Evolutionary conservation across 176 grass and related monocot species (phyloP).

Genomic region (Metroxylon sagu): DNA sequence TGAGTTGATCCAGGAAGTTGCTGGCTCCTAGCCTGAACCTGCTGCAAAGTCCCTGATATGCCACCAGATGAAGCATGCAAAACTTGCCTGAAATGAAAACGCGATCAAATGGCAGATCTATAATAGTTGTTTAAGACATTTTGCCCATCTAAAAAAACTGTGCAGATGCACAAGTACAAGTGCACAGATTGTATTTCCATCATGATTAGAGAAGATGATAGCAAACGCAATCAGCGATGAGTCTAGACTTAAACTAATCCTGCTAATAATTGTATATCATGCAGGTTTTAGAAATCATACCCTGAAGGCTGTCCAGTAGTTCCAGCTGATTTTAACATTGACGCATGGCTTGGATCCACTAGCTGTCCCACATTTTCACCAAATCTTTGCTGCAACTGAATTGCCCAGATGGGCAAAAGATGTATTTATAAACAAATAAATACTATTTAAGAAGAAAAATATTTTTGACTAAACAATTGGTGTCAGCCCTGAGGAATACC

Average conservation of each 20-base stretch:
- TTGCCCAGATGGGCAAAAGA: too few species aligned
- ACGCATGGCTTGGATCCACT: conserved; percentile 69
- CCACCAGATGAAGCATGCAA: conserved; percentile 81
- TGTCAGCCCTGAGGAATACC: too few species aligned
- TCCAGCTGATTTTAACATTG: conserved; percentile 81
- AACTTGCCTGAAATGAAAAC: conserved; percentile 50
- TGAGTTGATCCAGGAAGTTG: conserved; percentile 78
- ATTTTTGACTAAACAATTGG: background rate
- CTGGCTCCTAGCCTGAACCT: conserved; percentile 72
- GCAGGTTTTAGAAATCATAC: conserved; percentile 33
- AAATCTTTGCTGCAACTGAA: conserved; percentile 62
- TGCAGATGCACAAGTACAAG: background rate
- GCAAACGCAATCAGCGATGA: too few species aligned
- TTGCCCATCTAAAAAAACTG: background rate
- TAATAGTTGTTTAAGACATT: too few species aligned
- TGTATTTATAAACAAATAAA: background rate
- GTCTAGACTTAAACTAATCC: background rate
- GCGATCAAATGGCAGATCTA: background rate
- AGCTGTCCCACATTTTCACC: conserved; percentile 74
- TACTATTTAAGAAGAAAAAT: too few species aligned
- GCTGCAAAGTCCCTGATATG: conserved; percentile 70
- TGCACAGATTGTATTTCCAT: background rate
- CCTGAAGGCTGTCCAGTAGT: conserved; percentile 73
- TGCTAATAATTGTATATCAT: background rate
- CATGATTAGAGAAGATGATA: too few species aligned